These are phyloP conservation scores for Talaromyces atroroseus DNA, from an alignment of 2,329 filamentous ascomycete species.

Conservation along the genomic window DNA sequence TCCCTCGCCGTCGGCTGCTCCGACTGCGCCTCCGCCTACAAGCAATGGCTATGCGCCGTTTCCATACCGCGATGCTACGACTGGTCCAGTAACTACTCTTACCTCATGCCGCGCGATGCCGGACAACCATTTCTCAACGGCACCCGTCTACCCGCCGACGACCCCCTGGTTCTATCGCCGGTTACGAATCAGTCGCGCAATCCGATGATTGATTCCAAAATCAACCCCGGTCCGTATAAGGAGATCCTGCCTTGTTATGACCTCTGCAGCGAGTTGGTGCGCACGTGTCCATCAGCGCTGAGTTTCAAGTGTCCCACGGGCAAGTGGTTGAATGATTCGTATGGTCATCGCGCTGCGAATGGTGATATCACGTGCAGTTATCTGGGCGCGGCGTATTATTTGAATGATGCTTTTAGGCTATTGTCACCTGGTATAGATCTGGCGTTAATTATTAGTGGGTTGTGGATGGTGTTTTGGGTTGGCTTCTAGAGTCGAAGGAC, in stretches of 20 bases:
- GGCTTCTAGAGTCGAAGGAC: neutral
- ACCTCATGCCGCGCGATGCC: slow-evolving; percentile 66
- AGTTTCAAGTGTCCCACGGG: slow-evolving; percentile 67
- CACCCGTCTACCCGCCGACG: slow-evolving; percentile 43
- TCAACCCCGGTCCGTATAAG: slow-evolving; percentile 85
- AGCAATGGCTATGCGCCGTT: slow-evolving; percentile 90
- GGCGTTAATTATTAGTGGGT: slow-evolving; percentile 1
- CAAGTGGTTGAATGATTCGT: slow-evolving; percentile 45
- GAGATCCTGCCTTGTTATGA: slow-evolving; percentile 86
- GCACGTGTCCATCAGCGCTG: slow-evolving; percentile 73
- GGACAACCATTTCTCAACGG: slow-evolving; percentile 66
- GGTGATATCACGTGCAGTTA: slow-evolving; percentile 55
- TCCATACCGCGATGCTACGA: slow-evolving; percentile 90
- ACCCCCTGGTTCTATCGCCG: slow-evolving; percentile 29
- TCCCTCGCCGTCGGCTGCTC: slow-evolving; percentile 71
- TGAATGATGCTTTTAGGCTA: slow-evolving; percentile 23
- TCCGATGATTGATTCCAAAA: slow-evolving; percentile 61
- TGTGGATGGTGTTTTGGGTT: slow-evolving; percentile 10
- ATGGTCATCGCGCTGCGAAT: slow-evolving; percentile 40
- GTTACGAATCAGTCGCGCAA: slow-evolving; percentile 60
- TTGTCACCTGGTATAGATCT: neutral
- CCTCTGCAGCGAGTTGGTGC: slow-evolving; percentile 78
- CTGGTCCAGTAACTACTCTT: slow-evolving; percentile 55
- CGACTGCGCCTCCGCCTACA: slow-evolving; percentile 77
- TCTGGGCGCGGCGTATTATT: slow-evolving; percentile 53